Percentiles rank a stretch among this genome's conserved stretches.
Conservation (phyloP, 148 eudicot species). For the Cornus kousa region DNA sequence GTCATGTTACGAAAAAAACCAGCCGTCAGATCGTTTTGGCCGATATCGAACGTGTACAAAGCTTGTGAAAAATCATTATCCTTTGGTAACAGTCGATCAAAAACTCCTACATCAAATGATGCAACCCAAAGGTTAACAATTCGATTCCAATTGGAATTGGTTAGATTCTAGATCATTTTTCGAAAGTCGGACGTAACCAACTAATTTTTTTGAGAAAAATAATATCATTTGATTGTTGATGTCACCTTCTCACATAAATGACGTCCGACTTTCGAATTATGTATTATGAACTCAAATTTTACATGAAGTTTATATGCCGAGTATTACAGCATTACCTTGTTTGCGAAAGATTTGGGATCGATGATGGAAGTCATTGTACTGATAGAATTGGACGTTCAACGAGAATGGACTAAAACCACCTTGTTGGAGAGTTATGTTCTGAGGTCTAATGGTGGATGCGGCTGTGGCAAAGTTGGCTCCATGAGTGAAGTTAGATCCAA, state of each 20-base stretch:
- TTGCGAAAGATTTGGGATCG: conserved; percentile 62
- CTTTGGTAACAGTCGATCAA: conserved; percentile 47
- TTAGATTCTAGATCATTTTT: no score
- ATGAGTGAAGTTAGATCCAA: conserved; percentile 87
- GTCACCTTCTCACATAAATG: no score
- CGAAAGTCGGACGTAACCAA: no score
- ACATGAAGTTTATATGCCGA: no score
- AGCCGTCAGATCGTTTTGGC: conserved; percentile 79
- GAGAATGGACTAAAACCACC: conserved; percentile 84
- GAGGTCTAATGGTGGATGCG: conserved; percentile 70
- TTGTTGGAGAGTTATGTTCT: conserved; percentile 61
- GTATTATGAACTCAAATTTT: no score
- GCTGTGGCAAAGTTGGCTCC: conserved; percentile 38
- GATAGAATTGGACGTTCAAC: conserved; percentile 54
- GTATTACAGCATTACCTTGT: conserved; percentile 34
- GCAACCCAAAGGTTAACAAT: no score
- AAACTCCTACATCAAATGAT: conserved; percentile 39
- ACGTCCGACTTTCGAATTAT: no score
- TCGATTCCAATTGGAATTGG: no score
- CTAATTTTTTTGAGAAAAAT: no score
- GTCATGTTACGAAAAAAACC: conserved; percentile 69
- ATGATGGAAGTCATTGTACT: conserved; percentile 66
- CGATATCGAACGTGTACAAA: conserved; percentile 82
- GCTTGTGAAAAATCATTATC: conserved; percentile 55
- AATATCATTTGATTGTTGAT: no score